Conservation (phyloP, 1,284 basidiomycete genomes). For the Kwoniella shivajii region DNA sequence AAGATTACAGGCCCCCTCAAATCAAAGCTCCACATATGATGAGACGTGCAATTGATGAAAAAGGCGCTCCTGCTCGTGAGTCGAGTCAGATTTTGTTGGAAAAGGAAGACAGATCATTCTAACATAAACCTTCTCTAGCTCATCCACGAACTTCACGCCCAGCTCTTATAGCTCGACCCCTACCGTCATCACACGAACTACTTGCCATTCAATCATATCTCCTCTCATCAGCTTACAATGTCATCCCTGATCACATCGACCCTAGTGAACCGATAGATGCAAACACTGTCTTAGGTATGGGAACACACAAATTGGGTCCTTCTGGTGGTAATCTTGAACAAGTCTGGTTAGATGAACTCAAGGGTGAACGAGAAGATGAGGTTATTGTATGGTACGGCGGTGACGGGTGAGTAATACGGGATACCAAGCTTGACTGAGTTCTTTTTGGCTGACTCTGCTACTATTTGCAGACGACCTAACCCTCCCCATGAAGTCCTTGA, state of each 20-base stretch:
- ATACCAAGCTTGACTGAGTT: not conserved
- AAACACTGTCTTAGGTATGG: conserved; percentile 39
- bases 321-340: conserved; percentile 22
- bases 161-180: conserved; percentile 25
- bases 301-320: conserved; percentile 26
- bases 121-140: not conserved
- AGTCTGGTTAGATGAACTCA: conserved; percentile 39
- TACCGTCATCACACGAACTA: conserved; percentile 48
- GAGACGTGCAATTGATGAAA: conserved; percentile 13
- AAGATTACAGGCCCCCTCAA: conserved; percentile 36
- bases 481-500: conserved; percentile 37
- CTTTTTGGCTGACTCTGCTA: not conserved
- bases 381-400: conserved; percentile 48
- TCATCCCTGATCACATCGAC: conserved; percentile 39
- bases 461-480: conserved; percentile 2
- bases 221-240: conserved; percentile 38
- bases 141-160: conserved; percentile 29
- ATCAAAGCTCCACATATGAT: conserved; percentile 23
- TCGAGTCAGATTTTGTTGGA: not conserved
- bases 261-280: conserved; percentile 43
- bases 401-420: conserved; percentile 19
- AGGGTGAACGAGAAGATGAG: conserved; percentile 29
- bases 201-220: conserved; percentile 52
- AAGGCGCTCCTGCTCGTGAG: conserved; percentile 20
- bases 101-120: conserved; percentile 1